These are phyloP conservation scores for Cercospora zeae-maydis DNA, from an alignment of 2,329 filamentous ascomycete genomes.

Conservation along the genomic window DNA sequence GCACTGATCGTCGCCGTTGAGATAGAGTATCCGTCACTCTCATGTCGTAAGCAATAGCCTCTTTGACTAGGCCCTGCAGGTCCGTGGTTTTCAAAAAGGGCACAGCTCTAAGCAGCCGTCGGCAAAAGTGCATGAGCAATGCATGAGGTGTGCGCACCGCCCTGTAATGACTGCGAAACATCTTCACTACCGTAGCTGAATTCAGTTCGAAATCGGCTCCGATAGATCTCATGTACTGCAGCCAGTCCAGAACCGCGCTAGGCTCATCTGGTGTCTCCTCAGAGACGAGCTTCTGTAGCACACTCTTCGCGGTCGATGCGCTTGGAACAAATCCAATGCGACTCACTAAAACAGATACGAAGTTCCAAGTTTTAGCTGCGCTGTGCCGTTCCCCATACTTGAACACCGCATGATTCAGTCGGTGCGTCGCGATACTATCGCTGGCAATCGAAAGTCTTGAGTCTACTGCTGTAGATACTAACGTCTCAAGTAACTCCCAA, in stretches of 20 bases:
- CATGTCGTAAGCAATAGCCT: constrained; percentile 31
- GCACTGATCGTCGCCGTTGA: not conserved
- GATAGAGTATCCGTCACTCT: constrained; percentile 16
- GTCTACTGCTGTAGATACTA: not conserved
- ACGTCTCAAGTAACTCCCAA: constrained; percentile 11
- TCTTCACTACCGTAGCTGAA: constrained; percentile 16
- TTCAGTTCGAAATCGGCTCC: constrained; percentile 23
- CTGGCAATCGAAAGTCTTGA: not conserved
- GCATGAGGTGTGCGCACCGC: constrained; percentile 29
- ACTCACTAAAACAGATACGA: constrained; percentile 26
- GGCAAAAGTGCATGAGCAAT: constrained; percentile 29
- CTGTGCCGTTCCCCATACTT: constrained; percentile 22
- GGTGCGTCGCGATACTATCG: not conserved
- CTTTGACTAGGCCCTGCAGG: constrained; percentile 24
- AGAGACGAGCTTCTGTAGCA: constrained; percentile 27
- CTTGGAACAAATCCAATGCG: constrained; percentile 27
- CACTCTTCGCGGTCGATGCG: constrained; percentile 24
- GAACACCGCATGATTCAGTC: constrained; percentile 24
- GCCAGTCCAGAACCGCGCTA: constrained; percentile 28
- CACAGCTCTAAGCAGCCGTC: constrained; percentile 17
- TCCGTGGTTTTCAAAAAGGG: constrained; percentile 22
- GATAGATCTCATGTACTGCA: constrained; percentile 19
- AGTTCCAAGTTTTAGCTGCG: constrained; percentile 27
- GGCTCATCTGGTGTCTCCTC: constrained; percentile 12
- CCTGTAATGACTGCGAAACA: constrained; percentile 30